Evolutionary conservation across 768 basidiomycete species (phyloP), one percentile per base, ranked within the genome.

Genomic region (Amanita pallidorosea): DNA sequence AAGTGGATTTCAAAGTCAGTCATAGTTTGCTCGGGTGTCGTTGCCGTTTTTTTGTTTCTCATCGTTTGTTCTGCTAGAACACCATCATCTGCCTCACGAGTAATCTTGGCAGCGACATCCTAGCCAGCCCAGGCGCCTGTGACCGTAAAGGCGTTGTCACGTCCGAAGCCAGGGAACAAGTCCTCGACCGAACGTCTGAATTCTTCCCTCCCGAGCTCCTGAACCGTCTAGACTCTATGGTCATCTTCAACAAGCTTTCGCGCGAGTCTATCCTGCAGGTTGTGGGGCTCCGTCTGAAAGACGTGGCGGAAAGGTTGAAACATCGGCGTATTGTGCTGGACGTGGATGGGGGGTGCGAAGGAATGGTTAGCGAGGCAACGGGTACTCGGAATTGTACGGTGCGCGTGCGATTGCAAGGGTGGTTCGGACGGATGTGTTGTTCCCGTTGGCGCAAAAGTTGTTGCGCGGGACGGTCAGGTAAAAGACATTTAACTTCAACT

Each of bases 31-130:
- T 25, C 25, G 25, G 7, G 29, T 12, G 4, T 6, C 9, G 9
- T 3, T 31, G 2, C 34, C 38, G 13, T 12, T 34, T 43, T 27
- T 9, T 35, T 40, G n/a, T 6, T 37, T 37, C 40, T 11, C 2
- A 12, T 22, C 6, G 18, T 31, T 31, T 13, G 5, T 12, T 15
- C 20, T 12, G 7, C 17, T 49, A 83, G 81, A 96, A 94, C 64
- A 93, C 92, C 1, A 93, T 94, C 60, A 84, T 96, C 60, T 90
- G 88, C 62, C 67, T 92, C 25, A 94, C 92, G 1, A 88, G 86
- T 58, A 95, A 95, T 57, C 76, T 95, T 22, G 69, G 74, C 6
- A 80, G 81, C 47, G 80, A 88, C 59, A 81, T 89, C 50, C 78
- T 94, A 20, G 85, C 83, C 1, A 78, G 84, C 55, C 64, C 75